These are phyloP conservation scores for Kitagawia praeruptora DNA, from an alignment of 129 eudicot genomes.

Conservation along the genomic window DNA sequence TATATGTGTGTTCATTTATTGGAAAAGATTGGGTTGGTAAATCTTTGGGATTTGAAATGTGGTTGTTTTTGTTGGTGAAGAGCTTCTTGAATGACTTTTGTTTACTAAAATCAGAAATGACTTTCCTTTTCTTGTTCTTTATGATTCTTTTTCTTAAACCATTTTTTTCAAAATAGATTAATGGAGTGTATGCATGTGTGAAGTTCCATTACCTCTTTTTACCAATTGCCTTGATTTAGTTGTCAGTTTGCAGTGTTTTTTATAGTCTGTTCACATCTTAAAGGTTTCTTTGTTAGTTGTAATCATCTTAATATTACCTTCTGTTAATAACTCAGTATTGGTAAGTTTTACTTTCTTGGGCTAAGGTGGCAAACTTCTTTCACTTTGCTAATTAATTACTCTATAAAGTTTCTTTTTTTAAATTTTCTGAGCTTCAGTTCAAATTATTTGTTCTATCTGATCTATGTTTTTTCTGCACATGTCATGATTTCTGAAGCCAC, in stretches of 20 bases:
- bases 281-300: not conserved
- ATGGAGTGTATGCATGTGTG: not conserved
- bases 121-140: not conserved
- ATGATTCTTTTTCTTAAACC: not conserved
- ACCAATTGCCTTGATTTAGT: not conserved
- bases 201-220: not conserved
- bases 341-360: too few species aligned
- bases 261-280: not conserved
- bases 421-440: not conserved
- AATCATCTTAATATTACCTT: not conserved
- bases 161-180: not conserved
- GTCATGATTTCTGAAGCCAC: not conserved
- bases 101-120: slow-evolving; percentile 6
- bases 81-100: slow-evolving; percentile 7
- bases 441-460: not conserved
- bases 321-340: not conserved
- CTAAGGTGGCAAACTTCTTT: too few species aligned
- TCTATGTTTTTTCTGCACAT: not conserved
- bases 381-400: not conserved
- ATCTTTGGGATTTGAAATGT: slow-evolving; percentile 17
- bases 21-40: not conserved
- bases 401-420: too few species aligned
- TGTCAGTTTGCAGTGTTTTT: not conserved
- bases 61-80: slow-evolving; percentile 10
- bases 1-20: not conserved